Base-by-base conservation (phyloP, 2,329 filamentous ascomycete genomes). In the Tolypocladium album region DNA sequence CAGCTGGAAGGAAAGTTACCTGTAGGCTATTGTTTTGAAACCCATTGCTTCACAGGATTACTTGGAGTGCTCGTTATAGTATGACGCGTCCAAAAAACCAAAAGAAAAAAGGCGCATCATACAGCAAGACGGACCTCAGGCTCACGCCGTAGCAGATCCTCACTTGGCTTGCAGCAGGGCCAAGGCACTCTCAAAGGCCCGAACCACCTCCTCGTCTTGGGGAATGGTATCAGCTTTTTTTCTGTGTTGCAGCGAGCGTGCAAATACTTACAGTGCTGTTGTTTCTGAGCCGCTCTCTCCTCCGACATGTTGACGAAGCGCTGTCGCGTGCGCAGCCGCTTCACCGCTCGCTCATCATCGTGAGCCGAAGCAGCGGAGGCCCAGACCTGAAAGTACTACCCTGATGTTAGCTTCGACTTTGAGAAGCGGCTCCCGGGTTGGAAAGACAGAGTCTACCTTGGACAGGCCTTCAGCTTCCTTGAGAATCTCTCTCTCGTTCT, bases 301-400 rank as follows among this genome's bases (percentile, higher is more conserved):
- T 96, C 92, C 0, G 88, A 84, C 52, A 90, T 78, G 63, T 88
- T 84, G 38, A 96, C 90, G 70, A 88, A 89, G 62, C 85, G 80
- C 70, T 88, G 85, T 63, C 92, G 86, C 2, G 92, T 97, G 68
- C 88, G 88, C 55, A 96, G 79, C 59, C 92, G 85, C 72, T 93
- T 93, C 63, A 85, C 80, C 31, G 89, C 88, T 60, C 92, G 83
- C 61, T 88, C 86, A 59, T 89, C 86, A 71, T 96, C 92, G 62
- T 90, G 86, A 13, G 79, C 75, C 39, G 86, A 82, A 1, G 88
- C 88, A 15, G 88, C 84, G 24, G 87, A 80, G 31, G 89, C 88
- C 92, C 92, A 97, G 42, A 86, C 76, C 61, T 82, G 81, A 71
- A 96, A 96, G 70, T 88, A 89, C 90, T 95, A 64, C 34, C 56